Evolutionary conservation across 768 basidiomycete species (phyloP).

Genomic region (Boletus edulis): DNA sequence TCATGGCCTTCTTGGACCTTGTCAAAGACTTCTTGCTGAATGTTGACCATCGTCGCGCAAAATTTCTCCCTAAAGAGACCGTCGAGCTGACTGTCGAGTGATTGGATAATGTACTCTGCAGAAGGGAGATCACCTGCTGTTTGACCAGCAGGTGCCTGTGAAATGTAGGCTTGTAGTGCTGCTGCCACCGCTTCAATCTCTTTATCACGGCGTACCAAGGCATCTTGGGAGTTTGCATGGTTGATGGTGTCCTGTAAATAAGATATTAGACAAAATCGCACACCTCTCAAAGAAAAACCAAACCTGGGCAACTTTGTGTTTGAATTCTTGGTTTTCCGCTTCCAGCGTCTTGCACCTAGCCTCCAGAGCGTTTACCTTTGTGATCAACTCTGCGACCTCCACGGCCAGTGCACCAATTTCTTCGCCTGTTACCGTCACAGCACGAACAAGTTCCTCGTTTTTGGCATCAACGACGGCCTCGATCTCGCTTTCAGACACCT

Average conservation of each 20-base stretch:
- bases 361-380: conserved; percentile 26
- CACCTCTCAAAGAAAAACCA: conserved; percentile 2
- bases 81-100: conserved; percentile 24
- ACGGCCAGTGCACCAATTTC: conserved; percentile 33
- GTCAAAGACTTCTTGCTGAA: conserved; percentile 25
- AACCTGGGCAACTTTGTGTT: conserved; percentile 26
- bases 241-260: conserved; percentile 13
- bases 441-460: conserved; percentile 15
- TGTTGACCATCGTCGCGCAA: conserved; percentile 9
- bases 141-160: conserved; percentile 22
- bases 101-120: conserved; percentile 29
- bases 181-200: conserved; percentile 30
- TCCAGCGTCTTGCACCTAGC: conserved; percentile 20
- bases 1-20: conserved; percentile 21
- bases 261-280: not conserved
- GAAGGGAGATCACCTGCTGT: conserved; percentile 21
- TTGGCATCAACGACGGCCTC: conserved; percentile 26
- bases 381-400: conserved; percentile 33
- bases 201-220: conserved; percentile 18
- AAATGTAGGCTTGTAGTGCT: conserved; percentile 31
- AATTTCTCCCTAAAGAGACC: conserved; percentile 27
- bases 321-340: conserved; percentile 28
- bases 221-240: conserved; percentile 12
- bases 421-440: conserved; percentile 17
- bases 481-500: conserved; percentile 20